A percentile compares a stretch with the other conserved stretches of the same genome.
Evolutionary conservation across 2,329 filamentous ascomycete species (phyloP).

Genomic region (Rutstroemia sp.): DNA sequence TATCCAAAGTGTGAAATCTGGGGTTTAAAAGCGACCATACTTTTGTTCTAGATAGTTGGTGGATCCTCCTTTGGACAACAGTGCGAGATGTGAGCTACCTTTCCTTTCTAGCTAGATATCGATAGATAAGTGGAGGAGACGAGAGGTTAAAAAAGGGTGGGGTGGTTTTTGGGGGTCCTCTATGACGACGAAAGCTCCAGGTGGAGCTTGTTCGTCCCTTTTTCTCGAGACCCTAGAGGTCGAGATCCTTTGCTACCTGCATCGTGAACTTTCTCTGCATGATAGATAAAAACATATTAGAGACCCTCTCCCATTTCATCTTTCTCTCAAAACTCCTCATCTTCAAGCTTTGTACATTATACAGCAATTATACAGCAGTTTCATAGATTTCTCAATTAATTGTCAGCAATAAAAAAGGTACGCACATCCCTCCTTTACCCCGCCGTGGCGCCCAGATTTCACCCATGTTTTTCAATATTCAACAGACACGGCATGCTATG

Average conservation of each 20-base stretch:
- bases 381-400: background rate
- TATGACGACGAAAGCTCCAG: conserved; percentile 5
- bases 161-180: background rate
- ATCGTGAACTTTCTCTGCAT: background rate
- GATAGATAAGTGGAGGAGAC: background rate
- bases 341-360: too few relatives aligned
- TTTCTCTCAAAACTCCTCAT: too few relatives aligned
- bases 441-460: conserved; percentile 6
- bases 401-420: background rate
- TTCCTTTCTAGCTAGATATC: too few relatives aligned
- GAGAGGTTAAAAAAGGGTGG: background rate
- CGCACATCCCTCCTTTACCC: conserved; percentile 6
- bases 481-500: background rate
- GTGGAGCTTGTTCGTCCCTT: background rate
- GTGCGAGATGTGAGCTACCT: background rate
- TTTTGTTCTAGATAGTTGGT: too few relatives aligned
- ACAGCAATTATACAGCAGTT: background rate
- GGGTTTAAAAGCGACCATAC: too few relatives aligned
- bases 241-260: background rate
- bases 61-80: too few relatives aligned
- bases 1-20: too few relatives aligned
- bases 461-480: background rate
- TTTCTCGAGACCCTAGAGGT: background rate
- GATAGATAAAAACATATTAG: too few relatives aligned
- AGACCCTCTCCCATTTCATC: too few relatives aligned